Base-by-base conservation (phyloP, 163 green algal genomes). In the Picocystis sp. region DNA sequence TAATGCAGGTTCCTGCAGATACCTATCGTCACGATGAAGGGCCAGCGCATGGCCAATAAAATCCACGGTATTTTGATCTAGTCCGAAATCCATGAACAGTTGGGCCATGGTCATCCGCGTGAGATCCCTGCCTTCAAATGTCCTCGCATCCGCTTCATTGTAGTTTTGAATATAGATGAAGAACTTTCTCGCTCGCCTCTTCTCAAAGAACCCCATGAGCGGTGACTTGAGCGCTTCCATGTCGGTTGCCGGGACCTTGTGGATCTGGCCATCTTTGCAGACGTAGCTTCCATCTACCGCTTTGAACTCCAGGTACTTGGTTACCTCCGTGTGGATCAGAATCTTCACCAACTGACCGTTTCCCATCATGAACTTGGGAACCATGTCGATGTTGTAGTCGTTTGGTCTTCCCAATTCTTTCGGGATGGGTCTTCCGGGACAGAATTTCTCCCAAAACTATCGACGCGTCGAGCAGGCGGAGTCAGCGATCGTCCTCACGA, bases 311-410 rank as follows among this genome's bases (percentile, higher is more conserved):
- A 99, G 70, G 69, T 99, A 99, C 70, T 94, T 94, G 44, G 84
- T 92, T 11, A 98, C 91, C 34, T 93, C 82, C 6, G 89, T 97
- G 69, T 94, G 81, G 45, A 97, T 74, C 50, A 98, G 79, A 49
- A 90, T 75, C 2, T 67, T 60, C 24, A 93, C 79, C 43, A 93
- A 65, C 57, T 83, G 46, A 47, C 83, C 83, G 56, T 92, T 90
- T 22, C 75, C 83, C 91, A 99, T 97, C 73, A 99, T 97, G 75
- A 98, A 96, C 67, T 99, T 99, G 53, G 91, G 90, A 11, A 95
- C 79, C 55, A 94, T 70, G 62, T 97, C 87, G 17, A 99, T 75
- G 60, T 97, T 97, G 73, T 93, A 99, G 65, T 99, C 91, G 11
- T 89, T 72, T 46, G 19, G 83, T 38, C 84, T 24, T 12, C 91